Evolutionary conservation across 2,329 filamentous ascomycete species (phyloP), one percentile per base, ranked within the genome.

Genomic region (Colletotrichum destructivum): DNA sequence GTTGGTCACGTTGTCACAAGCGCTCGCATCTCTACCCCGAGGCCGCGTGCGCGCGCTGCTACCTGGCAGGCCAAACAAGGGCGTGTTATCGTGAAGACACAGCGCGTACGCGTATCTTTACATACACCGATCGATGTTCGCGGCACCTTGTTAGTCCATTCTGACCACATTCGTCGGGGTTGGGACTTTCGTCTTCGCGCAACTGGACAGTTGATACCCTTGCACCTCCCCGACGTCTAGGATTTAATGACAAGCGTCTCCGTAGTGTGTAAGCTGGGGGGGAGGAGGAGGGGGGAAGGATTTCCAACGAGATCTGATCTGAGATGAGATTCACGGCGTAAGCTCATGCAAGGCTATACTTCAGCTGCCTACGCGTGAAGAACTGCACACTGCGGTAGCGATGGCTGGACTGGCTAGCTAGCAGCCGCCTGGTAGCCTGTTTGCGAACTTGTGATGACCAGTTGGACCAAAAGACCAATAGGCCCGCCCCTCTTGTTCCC

Each of bases 251-350:
- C 7, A 26, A 12, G 35, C 26, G 52, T n/a, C 26, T 38, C 52
- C 18, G 52, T 67, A 35, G 31, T 35, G 35, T 38, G 35, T 38
- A 38, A 38, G 35, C 35, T 38, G 35, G 35, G 35, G 35, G 8
- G 31, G 31, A 23, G 31, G 31, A 35, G 31, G 31, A 67, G 62
- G 62, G 38, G 57, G 26, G 44, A 11, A 49, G 35, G 16, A 16
- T 13, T 35, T 6, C 44, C 18, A 7, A 16, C 57, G 59, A 51
- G 55, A 23, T 57, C 52, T 56, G 7, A 71, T 66, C 66, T 60
- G 46, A 63, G 65, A 69, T 69, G 69, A 63, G 64, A 71, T 71
- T 69, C 69, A 63, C 65, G 54, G 64, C n/a, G 38, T 54, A 55
- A 12, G 55, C 65, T 54, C 69, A 69, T 69, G 69, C 65, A 63